Conservation (phyloP, 129 eudicot genomes). For the Calendula officinalis region DNA sequence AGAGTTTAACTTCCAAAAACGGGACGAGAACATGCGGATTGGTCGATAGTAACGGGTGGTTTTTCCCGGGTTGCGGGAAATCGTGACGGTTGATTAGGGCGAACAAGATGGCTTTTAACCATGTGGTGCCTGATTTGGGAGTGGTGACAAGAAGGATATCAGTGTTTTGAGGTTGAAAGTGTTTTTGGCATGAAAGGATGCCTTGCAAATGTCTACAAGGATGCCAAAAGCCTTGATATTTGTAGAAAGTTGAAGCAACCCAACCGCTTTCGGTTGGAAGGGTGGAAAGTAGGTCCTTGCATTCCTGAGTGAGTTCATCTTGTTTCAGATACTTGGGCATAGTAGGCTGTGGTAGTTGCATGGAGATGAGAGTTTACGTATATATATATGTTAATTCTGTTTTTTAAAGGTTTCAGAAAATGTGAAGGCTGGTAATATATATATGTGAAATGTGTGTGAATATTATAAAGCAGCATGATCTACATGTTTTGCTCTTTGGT, state of each 20-base stretch:
- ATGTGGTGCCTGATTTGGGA: conserved; percentile 63
- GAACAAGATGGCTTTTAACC: conserved; percentile 46
- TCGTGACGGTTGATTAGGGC: conserved; percentile 27
- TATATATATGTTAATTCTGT: not conserved
- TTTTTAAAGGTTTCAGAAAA: no score
- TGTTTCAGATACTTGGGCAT: conserved; percentile 37
- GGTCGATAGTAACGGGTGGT: conserved; percentile 41
- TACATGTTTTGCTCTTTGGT: no score
- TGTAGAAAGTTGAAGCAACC: conserved; percentile 28
- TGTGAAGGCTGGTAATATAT: no score
- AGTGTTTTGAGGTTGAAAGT: conserved; percentile 34
- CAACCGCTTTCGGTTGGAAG: conserved; percentile 41
- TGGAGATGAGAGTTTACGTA: not conserved
- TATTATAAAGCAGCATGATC: no score
- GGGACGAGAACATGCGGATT: conserved; percentile 51
- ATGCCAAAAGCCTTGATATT: conserved; percentile 63
- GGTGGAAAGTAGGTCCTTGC: conserved; percentile 32
- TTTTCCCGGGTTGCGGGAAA: not conserved
- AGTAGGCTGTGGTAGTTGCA: conserved; percentile 20
- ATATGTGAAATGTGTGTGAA: no score
- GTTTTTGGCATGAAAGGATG: conserved; percentile 35
- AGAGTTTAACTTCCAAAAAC: conserved; percentile 32
- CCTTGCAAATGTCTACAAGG: conserved; percentile 36
- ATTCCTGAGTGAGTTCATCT: conserved; percentile 39
- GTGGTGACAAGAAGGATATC: conserved; percentile 48